Evolutionary conservation across 352 stramenopile species (phyloP), one percentile per base, ranked within the genome.

Genomic region (Pythium phragmiticola): DNA sequence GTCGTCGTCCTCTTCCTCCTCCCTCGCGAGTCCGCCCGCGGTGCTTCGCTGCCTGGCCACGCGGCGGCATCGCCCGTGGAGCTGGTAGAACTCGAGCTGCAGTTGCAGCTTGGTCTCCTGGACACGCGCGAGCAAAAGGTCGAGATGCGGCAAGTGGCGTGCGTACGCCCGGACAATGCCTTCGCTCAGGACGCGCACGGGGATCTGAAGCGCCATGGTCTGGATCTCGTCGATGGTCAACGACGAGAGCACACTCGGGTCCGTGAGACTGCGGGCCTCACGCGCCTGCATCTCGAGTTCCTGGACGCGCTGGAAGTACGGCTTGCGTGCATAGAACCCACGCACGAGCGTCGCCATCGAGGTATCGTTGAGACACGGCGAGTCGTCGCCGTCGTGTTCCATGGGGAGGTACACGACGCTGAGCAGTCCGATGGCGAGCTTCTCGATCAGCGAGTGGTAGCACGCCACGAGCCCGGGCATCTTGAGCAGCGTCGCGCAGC

Each of bases 391-490:
- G 12, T 58, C 36, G 23, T 72, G 37, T 5, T 49, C 39, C 11
- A 39, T 11, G 13, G 77, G 71, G 4, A 82, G 51, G 53, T 90
- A 94, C 47, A 92, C 80, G 0, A 80, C 78, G 9, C 74, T 80
- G 42, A 82, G 63, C 3, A 94, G 74, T 2, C 83, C 82, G 0
- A 71, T 37, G 0, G 78, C 76, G 46, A 94, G 63, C 55, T 94
- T 92, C 36, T 89, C 71, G 23, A 94, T 70, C 57, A 94, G 52
- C 8, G 76, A 78, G 21, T 36, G 68, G 56, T 92, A 94, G 55
- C 77, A 89, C 2, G 81, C 82, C 14, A 94, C 75, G 30, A 94
- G 84, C 0, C 85, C 85, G 14, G 85, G 83, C 70, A 94, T 89
- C 49, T 92, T 91, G 19, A 88, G 61, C 41, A 94, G 68, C 28